Conservation (phyloP, 495 filamentous ascomycete genomes). For the Aspergillus sclerotioniger region DNA sequence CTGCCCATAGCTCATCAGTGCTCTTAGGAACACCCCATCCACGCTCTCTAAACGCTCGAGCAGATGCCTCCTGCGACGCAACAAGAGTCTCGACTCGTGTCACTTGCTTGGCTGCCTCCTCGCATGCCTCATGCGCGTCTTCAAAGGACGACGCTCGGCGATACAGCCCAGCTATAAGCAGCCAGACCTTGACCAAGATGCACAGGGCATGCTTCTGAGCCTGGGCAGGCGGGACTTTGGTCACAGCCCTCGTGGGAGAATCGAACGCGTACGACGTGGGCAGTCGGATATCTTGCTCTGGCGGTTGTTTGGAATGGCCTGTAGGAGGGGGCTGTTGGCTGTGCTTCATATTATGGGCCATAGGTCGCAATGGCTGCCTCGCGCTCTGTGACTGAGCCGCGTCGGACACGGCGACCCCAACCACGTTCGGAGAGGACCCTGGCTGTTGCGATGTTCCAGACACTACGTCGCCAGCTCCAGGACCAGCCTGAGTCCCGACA, state of each 20-base stretch:
- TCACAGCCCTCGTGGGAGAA: conserved; percentile 39
- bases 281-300: conserved; percentile 51
- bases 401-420: conserved; percentile 44
- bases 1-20: conserved; percentile 76
- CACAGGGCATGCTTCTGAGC: conserved; percentile 56
- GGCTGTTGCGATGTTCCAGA: not conserved
- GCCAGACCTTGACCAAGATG: conserved; percentile 78
- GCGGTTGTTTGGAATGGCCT: conserved; percentile 49
- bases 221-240: conserved; percentile 38
- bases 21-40: conserved; percentile 75
- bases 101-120: conserved; percentile 75
- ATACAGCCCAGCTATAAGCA: conserved; percentile 84
- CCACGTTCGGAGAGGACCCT: conserved; percentile 26
- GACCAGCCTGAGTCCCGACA: not conserved
- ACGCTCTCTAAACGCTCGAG: conserved; percentile 53
- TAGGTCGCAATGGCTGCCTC: conserved; percentile 44
- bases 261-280: conserved; percentile 45
- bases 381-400: conserved; percentile 23
- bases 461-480: conserved; percentile 4
- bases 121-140: conserved; percentile 73
- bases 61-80: conserved; percentile 47
- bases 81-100: conserved; percentile 43
- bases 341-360: conserved; percentile 50
- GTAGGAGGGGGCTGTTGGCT: conserved; percentile 39
- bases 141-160: conserved; percentile 73